Base-by-base conservation (phyloP, 495 filamentous ascomycete species). In the Xylaria intraflava region DNA sequence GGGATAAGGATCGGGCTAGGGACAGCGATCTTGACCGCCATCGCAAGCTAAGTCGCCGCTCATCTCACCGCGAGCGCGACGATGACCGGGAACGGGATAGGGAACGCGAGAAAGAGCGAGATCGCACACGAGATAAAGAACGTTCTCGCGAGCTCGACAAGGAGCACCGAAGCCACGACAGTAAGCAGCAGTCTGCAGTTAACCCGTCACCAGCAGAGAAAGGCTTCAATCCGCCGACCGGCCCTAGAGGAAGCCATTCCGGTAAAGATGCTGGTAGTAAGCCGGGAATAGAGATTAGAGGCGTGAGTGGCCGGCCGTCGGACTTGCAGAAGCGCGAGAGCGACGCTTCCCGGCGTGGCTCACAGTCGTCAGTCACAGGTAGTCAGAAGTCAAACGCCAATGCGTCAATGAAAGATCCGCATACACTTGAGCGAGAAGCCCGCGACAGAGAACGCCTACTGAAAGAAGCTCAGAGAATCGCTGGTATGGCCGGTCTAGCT, bases 381-480 rank as follows among this genome's bases (percentile, higher is more conserved):
- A 51, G 47, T 11, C 74, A 78, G n/a, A 67, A 64, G 14, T 17
- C 59, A 30, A 16, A 58, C 10, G 31, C 62, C 16, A 17, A 59
- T 14, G 47, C 46, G 16, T 30, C 63, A 23, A 35, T 57, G 8
- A 65, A 67, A 57, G 86, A 95, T 62, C 82, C 84, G 0, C 84
- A 91, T 60, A 85, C 86, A 0, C 71, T 85, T 1, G 89, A 92
- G 62, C 83, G 89, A 14, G 86, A 89, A 64, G 83, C 83, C 11
- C 77, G 87, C 12, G 84, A 90, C 53, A 76, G 86, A 10, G 89
- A 92, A 64, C 77, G 90, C 10, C 66, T 91, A 40, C 73, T 87
- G 6, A 87, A 88, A 56, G 89, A 94, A 65, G 78, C 88, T 44
- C 83, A 90, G 66, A 81, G 86, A 16, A 84, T 89, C 42, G 82